Base-by-base conservation (phyloP, 1,284 basidiomycete genomes). In the Leccinum colubrinum region DNA sequence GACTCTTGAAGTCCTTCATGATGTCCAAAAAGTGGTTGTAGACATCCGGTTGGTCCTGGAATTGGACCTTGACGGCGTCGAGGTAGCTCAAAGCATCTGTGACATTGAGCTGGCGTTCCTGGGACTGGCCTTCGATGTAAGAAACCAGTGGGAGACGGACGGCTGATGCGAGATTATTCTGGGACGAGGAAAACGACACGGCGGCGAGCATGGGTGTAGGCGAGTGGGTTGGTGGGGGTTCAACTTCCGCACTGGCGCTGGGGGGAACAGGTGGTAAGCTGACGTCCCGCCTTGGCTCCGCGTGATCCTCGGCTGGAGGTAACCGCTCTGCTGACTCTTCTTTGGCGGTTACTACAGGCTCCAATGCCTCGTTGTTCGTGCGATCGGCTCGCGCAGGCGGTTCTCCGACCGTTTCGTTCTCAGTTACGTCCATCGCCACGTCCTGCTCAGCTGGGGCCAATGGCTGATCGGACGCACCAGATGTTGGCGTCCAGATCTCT, bases 1-100 rank as follows among this genome's bases (percentile, higher is more conserved):
- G 91, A 61, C 90, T 91, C 79, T 97, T 97, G 77, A 97, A 97
- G 73, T 98, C 95, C 77, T 98, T 98, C 96, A 98, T 98, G 67
- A 98, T 97, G 71, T 97, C 95, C 70, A 98, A 78, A 74, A 98
- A 98, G 61, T 88, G 86, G 74, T 97, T 97, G 79, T 97, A 98
- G 15, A 97, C 94, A 66, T 95, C 92, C 5, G 95, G 94, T 65
- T 91, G 86, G 70, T 93, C 88, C 55, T 86, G 82, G 70, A 97
- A 98, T 76, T 94, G 90, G 55, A 85, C 77, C 79, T 97, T 97
- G 79, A 98, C 95, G 63, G 91, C 90, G 76, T 97, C 95, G 57
- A 98, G 85, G 75, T 97, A 98, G 74, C 86, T 90, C 61, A 98
- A 81, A n/a, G 96, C 96, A 77, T 98, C 96, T 53, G 90, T 88